Evolutionary conservation across 306 rosid genomes (phyloP).

Genomic region (Lathyrus oleraceus): DNA sequence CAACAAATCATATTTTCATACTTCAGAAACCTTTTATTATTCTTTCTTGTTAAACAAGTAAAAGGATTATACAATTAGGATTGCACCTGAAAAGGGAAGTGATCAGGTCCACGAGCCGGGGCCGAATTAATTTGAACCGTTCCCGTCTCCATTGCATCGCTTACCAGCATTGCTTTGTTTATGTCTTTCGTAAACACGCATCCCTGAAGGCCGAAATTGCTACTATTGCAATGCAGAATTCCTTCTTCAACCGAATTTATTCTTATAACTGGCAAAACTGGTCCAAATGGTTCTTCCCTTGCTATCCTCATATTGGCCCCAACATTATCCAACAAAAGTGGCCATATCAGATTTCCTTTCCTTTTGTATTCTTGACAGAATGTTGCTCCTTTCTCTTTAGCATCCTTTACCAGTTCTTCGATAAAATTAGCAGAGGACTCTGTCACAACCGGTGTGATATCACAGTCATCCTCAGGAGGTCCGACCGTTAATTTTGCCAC

Average conservation of each 20-base stretch:
- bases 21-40: slow-evolving; percentile 14
- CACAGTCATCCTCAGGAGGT: slow-evolving; percentile 67
- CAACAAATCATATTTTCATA: slow-evolving; percentile 31
- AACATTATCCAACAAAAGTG: slow-evolving; percentile 73
- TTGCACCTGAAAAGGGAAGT: slow-evolving; percentile 84
- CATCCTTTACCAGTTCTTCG: slow-evolving; percentile 79
- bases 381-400: slow-evolving; percentile 79
- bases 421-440: slow-evolving; percentile 79
- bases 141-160: slow-evolving; percentile 89
- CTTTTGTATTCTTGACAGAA: slow-evolving; percentile 78
- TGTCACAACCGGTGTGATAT: slow-evolving; percentile 77
- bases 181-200: slow-evolving; percentile 81
- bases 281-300: slow-evolving; percentile 96
- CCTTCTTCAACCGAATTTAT: slow-evolving; percentile 84
- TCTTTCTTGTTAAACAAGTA: not conserved
- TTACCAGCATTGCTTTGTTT: slow-evolving; percentile 78
- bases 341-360: slow-evolving; percentile 92
- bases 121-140: slow-evolving; percentile 89
- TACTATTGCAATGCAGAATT: slow-evolving; percentile 86
- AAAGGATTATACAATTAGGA: not conserved
- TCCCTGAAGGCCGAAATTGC: slow-evolving; percentile 92
- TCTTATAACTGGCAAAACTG: slow-evolving; percentile 74
- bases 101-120: slow-evolving; percentile 91
- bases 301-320: slow-evolving; percentile 90
- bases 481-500: slow-evolving; percentile 77